Evolutionary conservation across 495 filamentous ascomycete species (phyloP).

Genomic region (Lineolata rhizophorae): DNA sequence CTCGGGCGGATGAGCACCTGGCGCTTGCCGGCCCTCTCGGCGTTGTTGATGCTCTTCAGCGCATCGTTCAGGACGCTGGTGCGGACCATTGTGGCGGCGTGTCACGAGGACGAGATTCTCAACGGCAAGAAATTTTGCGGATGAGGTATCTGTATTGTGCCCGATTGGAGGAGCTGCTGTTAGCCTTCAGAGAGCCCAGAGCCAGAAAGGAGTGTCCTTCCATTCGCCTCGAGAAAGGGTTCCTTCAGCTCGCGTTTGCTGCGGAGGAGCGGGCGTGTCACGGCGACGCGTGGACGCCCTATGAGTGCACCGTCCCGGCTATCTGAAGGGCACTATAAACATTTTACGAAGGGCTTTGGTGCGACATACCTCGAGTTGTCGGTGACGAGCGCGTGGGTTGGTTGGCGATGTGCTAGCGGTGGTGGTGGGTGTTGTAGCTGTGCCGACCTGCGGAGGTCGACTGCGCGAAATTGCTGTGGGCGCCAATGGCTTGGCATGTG

Average conservation of each 20-base stretch:
- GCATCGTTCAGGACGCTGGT: conserved; percentile 98
- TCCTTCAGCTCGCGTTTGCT: conserved; percentile 76
- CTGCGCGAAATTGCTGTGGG: too few relatives aligned
- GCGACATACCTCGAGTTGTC: conserved; percentile 14
- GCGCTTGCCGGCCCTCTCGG: conserved; percentile 96
- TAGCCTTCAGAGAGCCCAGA: conserved; percentile 73
- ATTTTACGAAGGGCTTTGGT: neutral
- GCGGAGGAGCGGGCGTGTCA: conserved; percentile 64
- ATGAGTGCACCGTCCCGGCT: conserved; percentile 13
- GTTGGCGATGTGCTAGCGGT: too few relatives aligned
- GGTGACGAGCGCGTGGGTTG: too few relatives aligned
- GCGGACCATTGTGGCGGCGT: conserved; percentile 78
- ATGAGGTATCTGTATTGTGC: conserved; percentile 21
- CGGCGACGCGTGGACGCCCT: too few relatives aligned
- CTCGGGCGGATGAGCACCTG: conserved; percentile 90
- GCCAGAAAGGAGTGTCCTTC: conserved; percentile 89
- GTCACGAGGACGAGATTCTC: conserved; percentile 60
- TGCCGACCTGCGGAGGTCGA: too few relatives aligned
- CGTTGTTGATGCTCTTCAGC: conserved; percentile 99
- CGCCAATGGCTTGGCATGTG: too few relatives aligned
- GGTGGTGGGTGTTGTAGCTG: too few relatives aligned
- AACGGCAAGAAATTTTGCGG: conserved; percentile 27
- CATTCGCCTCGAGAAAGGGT: conserved; percentile 36
- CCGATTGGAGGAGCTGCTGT: conserved; percentile 23
- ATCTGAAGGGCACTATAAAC: conserved; percentile 16